Conservation (phyloP, 2,329 filamentous ascomycete species). For the Albophoma yamanashiensis region DNA sequence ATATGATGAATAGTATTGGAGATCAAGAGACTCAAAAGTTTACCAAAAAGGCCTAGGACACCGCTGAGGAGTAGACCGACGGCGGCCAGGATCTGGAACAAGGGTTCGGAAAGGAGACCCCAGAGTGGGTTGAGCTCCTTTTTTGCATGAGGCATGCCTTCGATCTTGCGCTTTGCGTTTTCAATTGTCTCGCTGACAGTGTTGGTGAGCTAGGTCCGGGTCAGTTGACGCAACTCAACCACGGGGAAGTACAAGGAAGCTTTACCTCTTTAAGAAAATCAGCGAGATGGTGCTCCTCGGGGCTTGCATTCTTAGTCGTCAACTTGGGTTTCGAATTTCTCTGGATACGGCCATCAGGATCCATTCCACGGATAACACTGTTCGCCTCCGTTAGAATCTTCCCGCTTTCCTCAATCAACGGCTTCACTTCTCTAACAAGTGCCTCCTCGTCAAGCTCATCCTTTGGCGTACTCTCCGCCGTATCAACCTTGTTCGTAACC, state of each 20-base stretch:
- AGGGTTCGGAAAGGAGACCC: conserved; percentile 69
- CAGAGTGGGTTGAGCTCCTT: conserved; percentile 89
- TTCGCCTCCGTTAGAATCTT: conserved; percentile 80
- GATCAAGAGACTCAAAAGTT: conserved; percentile 36
- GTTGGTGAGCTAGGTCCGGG: conserved; percentile 49
- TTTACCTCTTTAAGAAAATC: conserved; percentile 68
- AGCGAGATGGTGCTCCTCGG: conserved; percentile 76
- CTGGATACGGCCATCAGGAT: conserved; percentile 79
- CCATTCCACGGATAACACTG: conserved; percentile 74
- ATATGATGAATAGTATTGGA: neutral
- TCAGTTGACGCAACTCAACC: neutral
- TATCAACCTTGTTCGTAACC: conserved; percentile 76
- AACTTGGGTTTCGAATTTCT: conserved; percentile 76
- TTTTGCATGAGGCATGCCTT: conserved; percentile 89
- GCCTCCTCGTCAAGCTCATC: conserved; percentile 86
- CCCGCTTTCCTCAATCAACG: conserved; percentile 76
- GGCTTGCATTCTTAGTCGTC: conserved; percentile 51
- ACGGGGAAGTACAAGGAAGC: neutral
- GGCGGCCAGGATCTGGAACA: conserved; percentile 86
- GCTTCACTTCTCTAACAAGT: conserved; percentile 76
- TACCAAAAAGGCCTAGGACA: conserved; percentile 76
- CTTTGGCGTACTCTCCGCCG: conserved; percentile 68
- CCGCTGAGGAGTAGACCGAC: conserved; percentile 75
- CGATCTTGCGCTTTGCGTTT: conserved; percentile 76
- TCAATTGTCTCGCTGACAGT: conserved; percentile 77